Base-by-base conservation (phyloP, 2,329 filamentous ascomycete genomes). In the Cryphonectria radicalis region DNA sequence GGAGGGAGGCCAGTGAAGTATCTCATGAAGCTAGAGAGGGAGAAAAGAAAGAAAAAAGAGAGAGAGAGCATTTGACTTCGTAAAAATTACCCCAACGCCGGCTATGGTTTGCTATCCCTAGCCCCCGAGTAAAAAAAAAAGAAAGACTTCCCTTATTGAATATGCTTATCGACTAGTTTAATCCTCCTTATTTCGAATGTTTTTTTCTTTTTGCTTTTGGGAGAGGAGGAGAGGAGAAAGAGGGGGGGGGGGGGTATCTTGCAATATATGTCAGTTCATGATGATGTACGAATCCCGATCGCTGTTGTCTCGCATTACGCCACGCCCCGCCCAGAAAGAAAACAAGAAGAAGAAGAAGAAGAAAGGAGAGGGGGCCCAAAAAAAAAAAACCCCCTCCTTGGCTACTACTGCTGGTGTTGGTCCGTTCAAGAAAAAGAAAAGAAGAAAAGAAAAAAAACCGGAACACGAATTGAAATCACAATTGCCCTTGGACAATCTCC, bases 401-500 rank as follows among this genome's bases (percentile, higher is more conserved):
- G 5, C 57, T 13, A 4, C 37, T 63, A 4, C 37, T 63, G 32
- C 22, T 40, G 28, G 25, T 62, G 32, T 32, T 32, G 13, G 8
- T 6, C 32, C 32, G 17, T 13, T 22, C 53, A 42, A 46, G 4
- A 32, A 4, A 28, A n/a, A n/a, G n/a, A n/a, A n/a, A n/a, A n/a
- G n/a, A 28, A 28, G 28, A 28, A 28, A 28, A 28, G 28, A 32
- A 32, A 4, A 32, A 32, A 5, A 22, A 17, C 6, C 5, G 43
- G 19, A 50, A 19, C 17, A 50, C 17, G 43, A 50, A 22, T 50
- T 19, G 42, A 59, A 32, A 42, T 81, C 73, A 86, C 40, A 87
- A 75, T 32, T 81, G 78, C 1, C 84, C 84, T 32, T 74, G 74
- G 43, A 85, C 80, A 65, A 90, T 78, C 76, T 89, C 87, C 78